Percentiles rank a stretch among this genome's conserved stretches.
Conservation (phyloP, 2,329 filamentous ascomycete species). For the Diaporthe sp. region DNA sequence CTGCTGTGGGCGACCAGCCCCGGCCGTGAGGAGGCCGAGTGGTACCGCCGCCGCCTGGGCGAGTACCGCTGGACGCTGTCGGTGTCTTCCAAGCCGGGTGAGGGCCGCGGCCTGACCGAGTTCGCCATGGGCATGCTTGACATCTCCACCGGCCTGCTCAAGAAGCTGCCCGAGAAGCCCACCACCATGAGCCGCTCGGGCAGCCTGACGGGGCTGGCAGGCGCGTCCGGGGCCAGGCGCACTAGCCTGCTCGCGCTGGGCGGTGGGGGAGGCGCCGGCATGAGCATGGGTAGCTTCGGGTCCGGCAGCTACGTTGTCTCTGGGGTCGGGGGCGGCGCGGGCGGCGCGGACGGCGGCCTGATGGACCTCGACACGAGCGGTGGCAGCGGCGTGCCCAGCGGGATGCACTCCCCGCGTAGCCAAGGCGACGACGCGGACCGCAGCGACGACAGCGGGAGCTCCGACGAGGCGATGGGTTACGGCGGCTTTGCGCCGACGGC, state of each 20-base stretch:
- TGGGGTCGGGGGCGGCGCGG: slow-evolving; percentile 43
- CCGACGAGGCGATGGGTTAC: slow-evolving; percentile 68
- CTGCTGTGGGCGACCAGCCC: slow-evolving; percentile 91
- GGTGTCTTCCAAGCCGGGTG: slow-evolving; percentile 82
- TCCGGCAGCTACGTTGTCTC: slow-evolving; percentile 38
- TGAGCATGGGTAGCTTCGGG: slow-evolving; percentile 30
- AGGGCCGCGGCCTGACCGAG: slow-evolving; percentile 69
- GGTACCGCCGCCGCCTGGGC: slow-evolving; percentile 86
- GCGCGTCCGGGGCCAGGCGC: slow-evolving; percentile 58
- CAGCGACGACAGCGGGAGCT: slow-evolving; percentile 61
- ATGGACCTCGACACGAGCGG: slow-evolving; percentile 52
- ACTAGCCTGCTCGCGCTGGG: slow-evolving; percentile 55
- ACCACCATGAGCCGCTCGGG: slow-evolving; percentile 68
- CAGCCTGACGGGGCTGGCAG: slow-evolving; percentile 64
- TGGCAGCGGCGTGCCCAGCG: slow-evolving; percentile 60
- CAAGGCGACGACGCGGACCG: slow-evolving; percentile 33
- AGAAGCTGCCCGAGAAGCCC: slow-evolving; percentile 79
- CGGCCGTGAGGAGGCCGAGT: slow-evolving; percentile 89
- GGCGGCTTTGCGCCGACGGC: slow-evolving; percentile 55
- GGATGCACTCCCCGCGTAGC: slow-evolving; percentile 65
- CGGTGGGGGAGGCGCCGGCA: slow-evolving; percentile 44
- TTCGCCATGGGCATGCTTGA: slow-evolving; percentile 86
- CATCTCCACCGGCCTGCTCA: slow-evolving; percentile 77
- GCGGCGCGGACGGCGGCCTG: slow-evolving; percentile 44
- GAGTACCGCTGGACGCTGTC: slow-evolving; percentile 96